Percentiles rank a stretch among this genome's conserved stretches.
Evolutionary conservation across 1,284 basidiomycete species (phyloP).

Genomic region (Marasmius fiardii): DNA sequence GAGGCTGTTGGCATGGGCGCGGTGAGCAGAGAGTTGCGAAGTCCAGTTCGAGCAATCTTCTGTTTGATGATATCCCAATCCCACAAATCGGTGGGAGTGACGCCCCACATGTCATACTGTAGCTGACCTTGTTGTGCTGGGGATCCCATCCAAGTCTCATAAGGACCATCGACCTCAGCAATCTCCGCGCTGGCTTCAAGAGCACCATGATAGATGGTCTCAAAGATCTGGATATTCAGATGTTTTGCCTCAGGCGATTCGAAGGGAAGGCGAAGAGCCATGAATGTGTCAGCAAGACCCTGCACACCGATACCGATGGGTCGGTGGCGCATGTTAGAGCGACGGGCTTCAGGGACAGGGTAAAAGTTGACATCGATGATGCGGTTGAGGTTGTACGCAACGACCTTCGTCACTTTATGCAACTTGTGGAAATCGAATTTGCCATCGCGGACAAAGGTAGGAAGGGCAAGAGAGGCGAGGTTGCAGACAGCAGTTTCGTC

Average conservation of each 20-base stretch:
- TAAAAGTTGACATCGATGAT: conserved; percentile 96
- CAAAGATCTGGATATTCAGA: conserved; percentile 96
- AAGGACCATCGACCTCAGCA: conserved; percentile 80
- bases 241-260: conserved; percentile 86
- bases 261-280: conserved; percentile 95
- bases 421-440: conserved; percentile 93
- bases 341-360: conserved; percentile 87
- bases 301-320: conserved; percentile 98
- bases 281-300: conserved; percentile 98
- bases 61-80: conserved; percentile 91
- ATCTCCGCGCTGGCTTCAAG: conserved; percentile 92
- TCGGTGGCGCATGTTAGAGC: conserved; percentile 96
- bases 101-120: conserved; percentile 95
- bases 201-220: conserved; percentile 98
- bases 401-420: conserved; percentile 92
- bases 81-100: conserved; percentile 92
- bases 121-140: conserved; percentile 88
- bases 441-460: conserved; percentile 76
- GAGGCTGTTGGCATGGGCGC: conserved; percentile 99
- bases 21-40: conserved; percentile 92
- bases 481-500: conserved; percentile 99
- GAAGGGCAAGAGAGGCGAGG: conserved; percentile 95
- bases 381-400: conserved; percentile 90
- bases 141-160: conserved; percentile 91
- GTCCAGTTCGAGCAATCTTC: conserved; percentile 83